These are phyloP conservation scores for Boeremia lycopersici DNA, from an alignment of 2,329 filamentous ascomycete genomes.

Conservation along the genomic window DNA sequence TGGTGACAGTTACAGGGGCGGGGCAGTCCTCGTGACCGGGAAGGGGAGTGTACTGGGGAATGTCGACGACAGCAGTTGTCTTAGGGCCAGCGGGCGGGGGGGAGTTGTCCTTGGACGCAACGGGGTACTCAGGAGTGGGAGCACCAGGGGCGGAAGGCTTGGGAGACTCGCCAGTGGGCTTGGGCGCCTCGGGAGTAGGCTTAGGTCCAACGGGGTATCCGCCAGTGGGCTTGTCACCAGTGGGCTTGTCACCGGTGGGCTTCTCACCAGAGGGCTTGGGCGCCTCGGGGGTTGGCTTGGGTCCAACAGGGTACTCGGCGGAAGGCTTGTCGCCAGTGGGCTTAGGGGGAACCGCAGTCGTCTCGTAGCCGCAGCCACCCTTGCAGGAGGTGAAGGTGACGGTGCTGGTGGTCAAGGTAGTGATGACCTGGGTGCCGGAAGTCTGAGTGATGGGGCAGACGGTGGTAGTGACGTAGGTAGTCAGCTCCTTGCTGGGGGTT, in stretches of 20 bases:
- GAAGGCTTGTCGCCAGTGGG: constrained; percentile 15
- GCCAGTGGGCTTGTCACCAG: too few species aligned
- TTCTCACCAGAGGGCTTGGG: too few species aligned
- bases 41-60: constrained; percentile 16
- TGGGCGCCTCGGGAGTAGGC: constrained; percentile 9
- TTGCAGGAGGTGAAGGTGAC: constrained; percentile 49
- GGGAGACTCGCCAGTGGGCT: constrained; percentile 21
- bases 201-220: too few species aligned
- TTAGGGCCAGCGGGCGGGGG: constrained; percentile 1
- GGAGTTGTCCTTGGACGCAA: constrained; percentile 14
- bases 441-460: constrained; percentile 29
- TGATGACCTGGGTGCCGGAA: constrained; percentile 23
- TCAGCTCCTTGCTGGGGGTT: constrained; percentile 31
- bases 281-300: too few species aligned
- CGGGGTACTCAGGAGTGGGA: too few species aligned
- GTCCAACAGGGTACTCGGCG: too few species aligned
- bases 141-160: constrained; percentile 21
- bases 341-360: constrained; percentile 8
- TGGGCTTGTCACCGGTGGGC: too few species aligned
- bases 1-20: constrained; percentile 34
- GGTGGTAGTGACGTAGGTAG: constrained; percentile 32
- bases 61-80: constrained; percentile 9
- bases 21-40: constrained; percentile 27
- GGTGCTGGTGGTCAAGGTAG: constrained; percentile 44
- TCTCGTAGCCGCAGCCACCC: constrained; percentile 36